These are phyloP conservation scores for Colletotrichum caudatum DNA, from an alignment of 2,329 filamentous ascomycete species.

Conservation along the genomic window DNA sequence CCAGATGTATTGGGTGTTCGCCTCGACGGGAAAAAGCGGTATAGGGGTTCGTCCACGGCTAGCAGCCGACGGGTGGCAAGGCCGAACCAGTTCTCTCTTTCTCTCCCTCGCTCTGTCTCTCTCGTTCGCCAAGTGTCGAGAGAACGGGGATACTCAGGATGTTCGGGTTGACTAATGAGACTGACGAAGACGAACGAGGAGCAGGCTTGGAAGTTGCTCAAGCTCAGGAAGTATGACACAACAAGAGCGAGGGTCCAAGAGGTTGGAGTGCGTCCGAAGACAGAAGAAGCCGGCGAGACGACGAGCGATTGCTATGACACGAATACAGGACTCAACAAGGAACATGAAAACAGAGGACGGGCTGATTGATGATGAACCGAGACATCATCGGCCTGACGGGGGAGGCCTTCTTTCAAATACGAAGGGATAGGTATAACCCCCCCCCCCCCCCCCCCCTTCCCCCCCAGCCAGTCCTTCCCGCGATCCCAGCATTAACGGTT, in stretches of 20 bases:
- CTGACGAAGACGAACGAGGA: not conserved
- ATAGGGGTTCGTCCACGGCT: conserved; percentile 32
- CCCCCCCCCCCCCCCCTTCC: not conserved
- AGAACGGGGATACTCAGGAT: not conserved
- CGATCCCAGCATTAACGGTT: not conserved
- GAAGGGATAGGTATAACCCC: not conserved
- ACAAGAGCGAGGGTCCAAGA: conserved; percentile 18
- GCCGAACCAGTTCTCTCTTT: conserved; percentile 32
- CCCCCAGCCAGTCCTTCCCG: conserved; percentile 2
- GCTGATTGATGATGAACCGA: conserved; percentile 10
- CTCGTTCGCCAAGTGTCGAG: not conserved
- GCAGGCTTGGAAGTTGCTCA: conserved; percentile 14
- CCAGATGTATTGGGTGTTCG: conserved; percentile 12
- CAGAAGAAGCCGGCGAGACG: not conserved
- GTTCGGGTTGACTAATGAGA: conserved; percentile 8
- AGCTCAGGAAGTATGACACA: conserved; percentile 21
- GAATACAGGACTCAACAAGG: not conserved
- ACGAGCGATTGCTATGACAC: conserved; percentile 6
- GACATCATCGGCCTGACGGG: conserved; percentile 26
- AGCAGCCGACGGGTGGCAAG: conserved; percentile 38
- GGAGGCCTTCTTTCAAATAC: conserved; percentile 31
- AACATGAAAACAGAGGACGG: conserved; percentile 8
- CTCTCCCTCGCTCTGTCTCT: no score
- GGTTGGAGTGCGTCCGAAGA: conserved; percentile 1
- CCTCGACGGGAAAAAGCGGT: conserved; percentile 30